Evolutionary conservation across 352 stramenopile species (phyloP), one percentile per base, ranked within the genome.

Genomic region (Phytophthora melonis): DNA sequence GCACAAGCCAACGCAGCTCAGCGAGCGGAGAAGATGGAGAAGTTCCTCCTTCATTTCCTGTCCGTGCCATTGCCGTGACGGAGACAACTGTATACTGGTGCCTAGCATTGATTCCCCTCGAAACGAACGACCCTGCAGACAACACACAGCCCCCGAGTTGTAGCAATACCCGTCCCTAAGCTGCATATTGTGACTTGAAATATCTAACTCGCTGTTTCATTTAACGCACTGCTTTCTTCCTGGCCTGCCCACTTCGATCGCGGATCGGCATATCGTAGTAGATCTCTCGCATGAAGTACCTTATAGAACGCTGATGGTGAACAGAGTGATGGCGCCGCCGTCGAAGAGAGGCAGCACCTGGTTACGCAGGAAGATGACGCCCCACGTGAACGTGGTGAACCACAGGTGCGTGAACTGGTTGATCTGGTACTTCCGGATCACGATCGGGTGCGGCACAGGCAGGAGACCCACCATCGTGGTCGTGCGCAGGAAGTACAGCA

Each of bases 331-430:
- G 52, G 93, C 96, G 59, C 95, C 83, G 68, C 95, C 96, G 77
- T 99, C 97, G 79, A 99, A 99, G 66, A 99, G 93, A 58, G 97
- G 97, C 45, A 99, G 86, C 66, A 94, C 74, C 72, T 99, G 97
- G 86, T 99, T 99, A 52, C 97, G 94, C 58, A 99, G 87, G 82
- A 99, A 99, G 72, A 99, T 98, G 49, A 99, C 97, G 45, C 98
- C 97, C 98, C 98, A 99, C 76, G 98, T 97, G 74, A 99, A 99
- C 14, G 97, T 98, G 32, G 97, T 99, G 79, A 99, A 99, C 98
- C 98, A 99, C 47, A 99, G 79, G 27, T 97, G 93, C 32, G 97
- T 99, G 72, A 98, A 99, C 80, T 99, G 93, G 83, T 99, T 99
- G 66, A 98, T 98, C 82, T 99, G 96, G 80, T 99, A 99, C 81